Percentiles rank a stretch among this genome's conserved stretches.
Evolutionary conservation across 352 stramenopile genomes (phyloP).

Genomic region (Plasmopara muralis): DNA sequence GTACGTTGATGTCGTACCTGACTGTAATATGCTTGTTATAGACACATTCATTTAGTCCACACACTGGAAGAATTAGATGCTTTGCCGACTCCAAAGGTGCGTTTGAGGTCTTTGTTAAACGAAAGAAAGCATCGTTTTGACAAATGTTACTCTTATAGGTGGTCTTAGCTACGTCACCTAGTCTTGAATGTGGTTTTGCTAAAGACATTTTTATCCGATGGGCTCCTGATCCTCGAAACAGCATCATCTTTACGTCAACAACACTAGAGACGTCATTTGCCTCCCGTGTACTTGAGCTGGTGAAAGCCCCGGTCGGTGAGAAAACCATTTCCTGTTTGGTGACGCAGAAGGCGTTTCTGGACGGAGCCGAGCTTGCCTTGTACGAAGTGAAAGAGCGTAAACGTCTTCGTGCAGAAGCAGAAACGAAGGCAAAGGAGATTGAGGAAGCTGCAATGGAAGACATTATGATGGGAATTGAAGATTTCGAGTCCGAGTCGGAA

Average conservation of each 20-base stretch:
- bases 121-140: too few species aligned
- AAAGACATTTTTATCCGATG: conserved; percentile 84
- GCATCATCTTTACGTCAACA: conserved; percentile 77
- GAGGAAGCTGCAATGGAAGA: conserved; percentile 87
- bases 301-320: conserved; percentile 40
- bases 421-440: conserved; percentile 85
- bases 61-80: conserved; percentile 83
- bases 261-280: conserved; percentile 60
- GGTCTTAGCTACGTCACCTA: conserved; percentile 73
- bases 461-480: conserved; percentile 89
- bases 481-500: conserved; percentile 82
- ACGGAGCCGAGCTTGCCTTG: conserved; percentile 79
- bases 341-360: conserved; percentile 65
- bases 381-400: conserved; percentile 84
- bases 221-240: conserved; percentile 69
- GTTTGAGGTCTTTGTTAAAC: neutral
- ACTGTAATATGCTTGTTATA: conserved; percentile 14
- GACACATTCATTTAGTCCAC: conserved; percentile 84
- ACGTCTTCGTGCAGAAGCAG: conserved; percentile 70
- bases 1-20: neutral
- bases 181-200: conserved; percentile 71
- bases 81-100: conserved; percentile 72
- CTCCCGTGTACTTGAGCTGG: conserved; percentile 51
- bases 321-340: conserved; percentile 57
- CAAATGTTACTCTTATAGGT: conserved; percentile 27